Conservation (phyloP, 768 basidiomycete species). For the Asterophora lycoperdoides region DNA sequence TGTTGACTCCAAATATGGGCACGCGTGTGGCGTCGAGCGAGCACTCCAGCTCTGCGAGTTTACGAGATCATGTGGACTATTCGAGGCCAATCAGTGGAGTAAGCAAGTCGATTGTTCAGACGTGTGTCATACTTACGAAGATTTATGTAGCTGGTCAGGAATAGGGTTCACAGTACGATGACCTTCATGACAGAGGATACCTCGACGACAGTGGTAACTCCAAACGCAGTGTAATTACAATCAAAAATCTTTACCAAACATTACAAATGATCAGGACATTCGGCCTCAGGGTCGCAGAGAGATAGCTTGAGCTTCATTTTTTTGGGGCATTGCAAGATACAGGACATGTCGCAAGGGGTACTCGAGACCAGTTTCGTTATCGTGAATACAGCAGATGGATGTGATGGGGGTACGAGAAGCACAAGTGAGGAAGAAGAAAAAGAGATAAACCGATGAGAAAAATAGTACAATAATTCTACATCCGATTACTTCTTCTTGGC, state of each 20-base stretch:
- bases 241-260: background rate
- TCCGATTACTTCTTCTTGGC: constrained; percentile 93
- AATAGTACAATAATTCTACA: constrained; percentile 66
- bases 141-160: constrained; percentile 22
- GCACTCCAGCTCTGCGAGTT: constrained; percentile 30
- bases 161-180: constrained; percentile 28
- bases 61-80: constrained; percentile 38
- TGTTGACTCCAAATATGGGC: constrained; percentile 27
- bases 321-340: constrained; percentile 9
- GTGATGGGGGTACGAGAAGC: constrained; percentile 28
- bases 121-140: background rate
- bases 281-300: background rate
- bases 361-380: constrained; percentile 30
- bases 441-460: constrained; percentile 46
- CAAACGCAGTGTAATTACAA: background rate
- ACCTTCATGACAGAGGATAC: constrained; percentile 21
- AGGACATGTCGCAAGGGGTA: constrained; percentile 10
- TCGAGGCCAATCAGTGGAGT: constrained; percentile 34
- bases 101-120: background rate
- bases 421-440: constrained; percentile 28
- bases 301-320: background rate
- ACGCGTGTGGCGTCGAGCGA: constrained; percentile 16
- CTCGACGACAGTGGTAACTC: background rate
- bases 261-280: background rate
- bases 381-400: constrained; percentile 43